Percentiles rank a stretch among this genome's conserved stretches.
Evolutionary conservation across 148 eudicot genomes (phyloP).

Genomic region (Spergularia bocconei): DNA sequence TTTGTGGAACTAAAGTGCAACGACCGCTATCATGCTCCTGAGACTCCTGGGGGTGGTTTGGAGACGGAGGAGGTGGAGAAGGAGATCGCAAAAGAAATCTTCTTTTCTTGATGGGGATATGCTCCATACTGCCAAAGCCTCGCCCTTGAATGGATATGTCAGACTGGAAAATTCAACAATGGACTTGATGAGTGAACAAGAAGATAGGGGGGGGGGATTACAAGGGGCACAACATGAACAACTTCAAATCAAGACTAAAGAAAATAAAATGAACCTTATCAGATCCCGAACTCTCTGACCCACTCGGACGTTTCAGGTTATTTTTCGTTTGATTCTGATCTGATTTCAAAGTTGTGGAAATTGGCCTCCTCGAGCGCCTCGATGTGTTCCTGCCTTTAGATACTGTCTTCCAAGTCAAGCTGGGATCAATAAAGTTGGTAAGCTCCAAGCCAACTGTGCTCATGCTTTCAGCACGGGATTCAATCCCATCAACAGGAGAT

Average conservation of each 20-base stretch:
- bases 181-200: not conserved
- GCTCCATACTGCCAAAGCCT: constrained; percentile 40
- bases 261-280: constrained; percentile 47
- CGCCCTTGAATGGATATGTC: constrained; percentile 36
- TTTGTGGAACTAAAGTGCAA: constrained; percentile 25
- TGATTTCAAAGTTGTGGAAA: constrained; percentile 29
- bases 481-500: constrained; percentile 39
- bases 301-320: constrained; percentile 31
- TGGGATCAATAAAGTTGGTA: constrained; percentile 39
- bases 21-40: constrained; percentile 22
- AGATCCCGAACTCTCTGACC: constrained; percentile 38
- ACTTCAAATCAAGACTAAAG: constrained; percentile 1
- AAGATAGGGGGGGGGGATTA: not conserved
- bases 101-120: constrained; percentile 75
- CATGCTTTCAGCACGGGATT: constrained; percentile 39
- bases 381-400: constrained; percentile 47
- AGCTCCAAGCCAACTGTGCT: constrained; percentile 39
- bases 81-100: constrained; percentile 40
- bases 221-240: not conserved
- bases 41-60: constrained; percentile 26
- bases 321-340: constrained; percentile 27
- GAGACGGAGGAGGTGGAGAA: constrained; percentile 39
- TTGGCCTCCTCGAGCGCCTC: constrained; percentile 44
- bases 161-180: constrained; percentile 35
- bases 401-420: constrained; percentile 51